Evolutionary conservation across 2,329 filamentous ascomycete species (phyloP).

Genomic region (Epichloe gansuensis): DNA sequence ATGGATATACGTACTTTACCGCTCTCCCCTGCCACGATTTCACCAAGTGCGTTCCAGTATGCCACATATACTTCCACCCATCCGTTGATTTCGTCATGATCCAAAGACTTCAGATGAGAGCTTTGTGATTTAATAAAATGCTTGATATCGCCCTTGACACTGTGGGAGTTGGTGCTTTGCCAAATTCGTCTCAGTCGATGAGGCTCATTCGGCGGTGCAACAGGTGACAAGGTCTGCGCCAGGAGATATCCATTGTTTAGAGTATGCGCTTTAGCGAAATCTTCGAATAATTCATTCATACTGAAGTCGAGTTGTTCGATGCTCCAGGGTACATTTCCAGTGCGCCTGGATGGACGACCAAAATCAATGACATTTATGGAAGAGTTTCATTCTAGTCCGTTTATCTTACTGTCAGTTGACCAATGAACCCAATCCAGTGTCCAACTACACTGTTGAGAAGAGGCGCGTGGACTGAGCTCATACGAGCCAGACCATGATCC

Average conservation of each 20-base stretch:
- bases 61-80: constrained; percentile 78
- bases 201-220: constrained; percentile 48
- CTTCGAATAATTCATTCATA: constrained; percentile 64
- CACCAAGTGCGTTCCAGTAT: constrained; percentile 74
- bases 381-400: not conserved
- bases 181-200: constrained; percentile 58
- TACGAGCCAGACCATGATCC: not conserved
- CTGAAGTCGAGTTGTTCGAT: constrained; percentile 8
- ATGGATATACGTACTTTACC: constrained; percentile 21
- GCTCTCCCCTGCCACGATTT: constrained; percentile 47
- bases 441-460: too few relatives aligned
- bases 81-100: constrained; percentile 58
- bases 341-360: not conserved
- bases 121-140: constrained; percentile 56
- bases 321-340: not conserved
- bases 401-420: not conserved
- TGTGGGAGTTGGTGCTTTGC: constrained; percentile 55
- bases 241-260: constrained; percentile 58
- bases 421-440: not conserved
- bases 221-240: constrained; percentile 62
- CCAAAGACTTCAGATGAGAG: constrained; percentile 38
- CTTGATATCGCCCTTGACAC: constrained; percentile 57
- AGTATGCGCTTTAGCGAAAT: constrained; percentile 59
- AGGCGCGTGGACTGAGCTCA: too few relatives aligned
- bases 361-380: not conserved